Base-by-base conservation (phyloP, 2,329 filamentous ascomycete genomes). In the Xylaria sp. region DNA sequence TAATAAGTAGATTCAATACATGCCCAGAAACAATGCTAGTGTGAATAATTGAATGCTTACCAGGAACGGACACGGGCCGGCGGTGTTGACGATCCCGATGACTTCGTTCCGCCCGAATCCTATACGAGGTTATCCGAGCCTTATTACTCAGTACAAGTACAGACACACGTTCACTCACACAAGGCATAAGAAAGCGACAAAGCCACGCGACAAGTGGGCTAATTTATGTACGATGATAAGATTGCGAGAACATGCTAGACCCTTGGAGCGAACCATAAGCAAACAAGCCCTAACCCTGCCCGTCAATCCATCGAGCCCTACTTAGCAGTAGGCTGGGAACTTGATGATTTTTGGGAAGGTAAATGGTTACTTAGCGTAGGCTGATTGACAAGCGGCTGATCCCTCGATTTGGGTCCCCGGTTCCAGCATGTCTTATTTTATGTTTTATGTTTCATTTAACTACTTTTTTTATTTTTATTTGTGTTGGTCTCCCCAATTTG, bases 301-400 rank as follows among this genome's bases (percentile, higher is more conserved):
- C 2, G 37, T 58, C 57, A 61, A 58, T 58, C 62, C 51, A 58
- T 53, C 53, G 13, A 54, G 63, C 59, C 60, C 59, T 63, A 51
- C 32, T 35, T 35, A 35, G 32, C 32, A 35, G 32, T 6, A 10
- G 18, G 29, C 53, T 58, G 42, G 21, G 29, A 58, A 2, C 65
- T 69, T 63, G 60, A 13, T 66, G 60, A 42, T 64, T 67, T 35
- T 69, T 51, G 57, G 68, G 64, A 69, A 69, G 68, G 63, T 65
- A 16, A 16, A 53, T n/a, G 16, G 40, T 10, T 35, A 35, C 32
- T 5, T 44, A 60, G n/a, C 29, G 27, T 54, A 54, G 59, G 68
- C 61, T 70, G 65, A 60, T 51, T 55, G 53, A 51, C 51, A 65
- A 69, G 65, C 65, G 62, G 69, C 68, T 70, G 68, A 68, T 65